Evolutionary conservation across 202 grass and related monocot species (phyloP), one percentile per base, ranked within the genome.

Genomic region (Dendrocalamus latiflorus): DNA sequence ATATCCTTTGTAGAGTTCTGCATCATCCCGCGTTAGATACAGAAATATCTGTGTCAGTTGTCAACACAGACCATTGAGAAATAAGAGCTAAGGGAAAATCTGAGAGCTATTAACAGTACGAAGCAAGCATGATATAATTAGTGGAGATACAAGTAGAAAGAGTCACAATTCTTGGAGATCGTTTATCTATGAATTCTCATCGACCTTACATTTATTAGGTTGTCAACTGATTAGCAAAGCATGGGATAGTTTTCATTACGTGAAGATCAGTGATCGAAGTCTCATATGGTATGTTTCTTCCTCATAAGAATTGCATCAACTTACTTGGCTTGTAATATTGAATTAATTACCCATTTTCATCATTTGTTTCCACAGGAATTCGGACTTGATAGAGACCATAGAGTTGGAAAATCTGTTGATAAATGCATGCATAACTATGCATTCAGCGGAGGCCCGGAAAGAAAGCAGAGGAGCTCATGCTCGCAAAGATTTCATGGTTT

Each of bases 391-490:
- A 63, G 90, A 92, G 72, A 89, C 90, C 49, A 20, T 92, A 49
- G 90, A 89, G 53, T 63, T 92, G 30, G 87, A 89, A 77, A 36
- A 92, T 78, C 72, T 92, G 14, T 68, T 92, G 62, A 92, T 87
- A 78, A 92, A 92, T 78, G 90, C 87, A 61, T 87, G 69, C 63
- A 87, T 89, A 68, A 92, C 90, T 34, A 89, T 92, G 87, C 54
- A 92, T 41, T 92, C 90, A 48, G 90, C 86, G 3, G 90, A 92
- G 79, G 90, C n/a, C n/a, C n/a, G n/a, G n/a, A n/a, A n/a, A n/a
- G n/a, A n/a, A n/a, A n/a, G n/a, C n/a, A n/a, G n/a, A n/a, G n/a
- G n/a, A n/a, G n/a, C n/a, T n/a, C n/a, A 92, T 89, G 90, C 90
- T 57, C 90, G 87, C 43, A 84, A 92, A 92, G 90, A 92, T 84